Evolutionary conservation across 2,329 filamentous ascomycete genomes (phyloP).

Genomic region (Claviceps pazoutovae): DNA sequence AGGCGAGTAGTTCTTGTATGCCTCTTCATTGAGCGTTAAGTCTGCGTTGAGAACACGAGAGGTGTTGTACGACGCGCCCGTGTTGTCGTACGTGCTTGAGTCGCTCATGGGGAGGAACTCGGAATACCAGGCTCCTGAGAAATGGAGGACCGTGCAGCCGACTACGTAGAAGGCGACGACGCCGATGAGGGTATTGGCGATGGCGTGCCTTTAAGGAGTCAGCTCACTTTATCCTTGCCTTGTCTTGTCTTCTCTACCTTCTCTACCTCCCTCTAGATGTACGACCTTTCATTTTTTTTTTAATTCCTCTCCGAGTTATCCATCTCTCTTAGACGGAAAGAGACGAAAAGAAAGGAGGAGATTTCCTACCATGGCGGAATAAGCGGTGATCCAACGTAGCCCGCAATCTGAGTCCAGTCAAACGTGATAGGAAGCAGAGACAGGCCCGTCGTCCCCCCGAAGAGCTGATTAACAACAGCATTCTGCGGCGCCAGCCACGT

Average conservation of each 20-base stretch:
- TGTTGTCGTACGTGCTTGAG: constrained; percentile 59
- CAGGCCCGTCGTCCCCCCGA: constrained; percentile 54
- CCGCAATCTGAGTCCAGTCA: constrained; percentile 62
- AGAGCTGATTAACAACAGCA: constrained; percentile 56
- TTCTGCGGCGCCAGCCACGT: constrained; percentile 62
- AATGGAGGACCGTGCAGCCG: constrained; percentile 47
- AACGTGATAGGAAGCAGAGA: constrained; percentile 60
- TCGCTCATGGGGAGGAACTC: constrained; percentile 56
- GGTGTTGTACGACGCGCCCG: constrained; percentile 49
- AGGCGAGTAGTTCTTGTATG: constrained; percentile 54
- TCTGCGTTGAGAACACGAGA: constrained; percentile 45
- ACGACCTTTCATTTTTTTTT: not conserved
- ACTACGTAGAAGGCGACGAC: constrained; percentile 52
- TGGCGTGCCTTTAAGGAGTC: constrained; percentile 43
- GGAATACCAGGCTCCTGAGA: constrained; percentile 49
- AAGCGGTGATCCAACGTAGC: constrained; percentile 52
- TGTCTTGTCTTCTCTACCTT: not conserved
- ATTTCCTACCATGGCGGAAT: constrained; percentile 49
- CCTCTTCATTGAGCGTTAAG: constrained; percentile 46
- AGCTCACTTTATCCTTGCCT: not conserved
- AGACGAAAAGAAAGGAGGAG: accelerated
- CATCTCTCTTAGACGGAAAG: no score
- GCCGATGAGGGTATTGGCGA: constrained; percentile 58
- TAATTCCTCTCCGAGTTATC: no score
- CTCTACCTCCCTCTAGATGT: not conserved